phyloP scores from a whole-genome alignment of 1,139 yeast species.

The Geotrichum klebahnii region DNA sequence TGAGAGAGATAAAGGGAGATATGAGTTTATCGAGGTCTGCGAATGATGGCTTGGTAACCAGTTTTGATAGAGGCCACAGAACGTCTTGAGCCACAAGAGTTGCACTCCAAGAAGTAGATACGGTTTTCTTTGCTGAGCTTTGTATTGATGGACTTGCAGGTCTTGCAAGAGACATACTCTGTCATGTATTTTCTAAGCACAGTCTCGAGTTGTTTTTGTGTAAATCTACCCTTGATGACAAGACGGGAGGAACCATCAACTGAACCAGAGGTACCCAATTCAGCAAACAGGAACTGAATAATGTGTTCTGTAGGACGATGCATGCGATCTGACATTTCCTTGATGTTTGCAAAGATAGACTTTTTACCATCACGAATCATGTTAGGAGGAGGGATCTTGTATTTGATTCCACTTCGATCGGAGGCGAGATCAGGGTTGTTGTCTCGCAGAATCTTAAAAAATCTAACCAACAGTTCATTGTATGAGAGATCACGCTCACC shows the following conservation, averaged over 20 bases:
- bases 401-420: constrained; percentile 85
- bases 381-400: constrained; percentile 95
- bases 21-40: constrained; percentile 33
- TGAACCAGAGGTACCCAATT: constrained; percentile 98
- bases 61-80: constrained; percentile 96
- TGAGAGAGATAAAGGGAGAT: not conserved
- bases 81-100: constrained; percentile 96
- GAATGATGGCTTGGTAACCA: constrained; percentile 92
- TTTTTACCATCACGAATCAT: constrained; percentile 98
- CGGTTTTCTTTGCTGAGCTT: constrained; percentile 95
- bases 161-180: constrained; percentile 97
- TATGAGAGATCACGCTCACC: constrained; percentile 65
- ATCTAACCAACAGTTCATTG: constrained; percentile 71
- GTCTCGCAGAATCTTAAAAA: constrained; percentile 77
- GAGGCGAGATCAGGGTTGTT: constrained; percentile 98
- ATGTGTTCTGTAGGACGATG: constrained; percentile 97
- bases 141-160: constrained; percentile 97
- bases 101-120: constrained; percentile 95
- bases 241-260: constrained; percentile 96
- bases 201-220: constrained; percentile 94
- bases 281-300: constrained; percentile 94
- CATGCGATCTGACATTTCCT: constrained; percentile 87
- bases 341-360: constrained; percentile 92
- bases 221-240: constrained; percentile 96
- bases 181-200: constrained; percentile 92